A percentile compares a stretch with the other conserved stretches of the same genome.
Evolutionary conservation across 495 filamentous ascomycete species (phyloP).

Genomic region (Corynascus novoguineensis): DNA sequence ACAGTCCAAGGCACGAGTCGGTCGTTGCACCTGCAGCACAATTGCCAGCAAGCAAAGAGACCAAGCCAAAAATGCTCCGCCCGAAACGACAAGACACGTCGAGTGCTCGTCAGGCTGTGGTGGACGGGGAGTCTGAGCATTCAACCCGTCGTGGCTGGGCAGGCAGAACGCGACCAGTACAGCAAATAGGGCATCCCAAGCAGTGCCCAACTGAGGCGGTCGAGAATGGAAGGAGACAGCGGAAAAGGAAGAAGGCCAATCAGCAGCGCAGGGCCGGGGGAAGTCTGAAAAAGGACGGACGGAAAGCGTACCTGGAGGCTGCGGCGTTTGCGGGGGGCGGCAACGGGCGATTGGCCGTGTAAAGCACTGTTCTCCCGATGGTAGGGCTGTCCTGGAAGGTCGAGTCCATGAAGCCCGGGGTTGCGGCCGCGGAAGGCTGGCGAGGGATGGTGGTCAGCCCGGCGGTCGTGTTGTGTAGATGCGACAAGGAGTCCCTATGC

Average conservation of each 20-base stretch:
- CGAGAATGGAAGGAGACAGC: not conserved
- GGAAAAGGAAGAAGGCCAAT: constrained; percentile 3
- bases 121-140: not conserved
- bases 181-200: constrained; percentile 6
- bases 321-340: constrained; percentile 20
- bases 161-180: not conserved
- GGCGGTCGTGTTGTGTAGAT: constrained; percentile 28
- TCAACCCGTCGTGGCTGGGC: not conserved
- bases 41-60: not conserved
- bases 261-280: not conserved
- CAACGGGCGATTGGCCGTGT: constrained; percentile 26
- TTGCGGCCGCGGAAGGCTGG: constrained; percentile 23
- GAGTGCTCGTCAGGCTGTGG: not conserved
- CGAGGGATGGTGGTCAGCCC: constrained; percentile 31
- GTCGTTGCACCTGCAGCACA: constrained; percentile 31
- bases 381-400: constrained; percentile 37
- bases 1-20: constrained; percentile 23
- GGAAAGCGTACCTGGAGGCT: constrained; percentile 26
- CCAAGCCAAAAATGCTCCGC: not conserved
- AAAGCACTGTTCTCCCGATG: constrained; percentile 30
- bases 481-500: constrained; percentile 43
- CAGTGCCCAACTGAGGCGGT: constrained; percentile 1
- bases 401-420: constrained; percentile 25
- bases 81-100: not conserved
- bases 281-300: not conserved